These are phyloP conservation scores for Trifolium dubium DNA, from an alignment of 306 rosid genomes.

Conservation along the genomic window DNA sequence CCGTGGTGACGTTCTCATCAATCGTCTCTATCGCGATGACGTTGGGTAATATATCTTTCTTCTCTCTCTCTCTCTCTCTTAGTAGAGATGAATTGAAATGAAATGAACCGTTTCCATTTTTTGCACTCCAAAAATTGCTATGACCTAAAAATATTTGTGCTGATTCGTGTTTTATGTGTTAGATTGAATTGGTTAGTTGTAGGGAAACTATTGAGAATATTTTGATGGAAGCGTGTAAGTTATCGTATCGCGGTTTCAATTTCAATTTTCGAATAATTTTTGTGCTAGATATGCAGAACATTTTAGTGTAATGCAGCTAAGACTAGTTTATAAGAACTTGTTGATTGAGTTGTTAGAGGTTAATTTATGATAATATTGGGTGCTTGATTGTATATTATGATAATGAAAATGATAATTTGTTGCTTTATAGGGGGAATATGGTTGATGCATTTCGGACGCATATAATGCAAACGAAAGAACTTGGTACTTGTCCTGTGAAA, in stretches of 20 bases:
- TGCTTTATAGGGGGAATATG: conserved; percentile 86
- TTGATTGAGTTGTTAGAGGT: conserved; percentile 34
- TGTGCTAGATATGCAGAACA: background rate
- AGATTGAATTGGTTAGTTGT: conserved; percentile 2
- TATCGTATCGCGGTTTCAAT: conserved; percentile 5
- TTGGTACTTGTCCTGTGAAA: conserved; percentile 98
- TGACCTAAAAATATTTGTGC: conserved; percentile 6
- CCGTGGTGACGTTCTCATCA: conserved; percentile 96
- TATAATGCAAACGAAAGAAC: conserved; percentile 97
- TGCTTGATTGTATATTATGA: background rate
- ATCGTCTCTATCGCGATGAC: conserved; percentile 95
- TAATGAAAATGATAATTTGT: too few species aligned
- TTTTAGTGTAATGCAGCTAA: conserved; percentile 25
- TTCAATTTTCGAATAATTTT: conserved; percentile 12
- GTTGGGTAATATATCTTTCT: conserved; percentile 65
- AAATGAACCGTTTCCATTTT: conserved; percentile 12
- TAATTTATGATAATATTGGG: background rate
- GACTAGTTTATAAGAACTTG: conserved; percentile 11
- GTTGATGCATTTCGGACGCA: conserved; percentile 95
- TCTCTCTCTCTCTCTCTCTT: background rate
- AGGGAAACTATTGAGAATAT: background rate
- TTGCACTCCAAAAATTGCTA: background rate
- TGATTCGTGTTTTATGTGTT: conserved; percentile 3
- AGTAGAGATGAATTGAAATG: conserved; percentile 12
- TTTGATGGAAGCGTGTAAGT: conserved; percentile 4